A percentile compares a stretch with the other conserved stretches of the same genome.
These are phyloP conservation scores for Ceraceosorus guamensis DNA, from an alignment of 1,284 basidiomycete genomes.

Conservation along the genomic window DNA sequence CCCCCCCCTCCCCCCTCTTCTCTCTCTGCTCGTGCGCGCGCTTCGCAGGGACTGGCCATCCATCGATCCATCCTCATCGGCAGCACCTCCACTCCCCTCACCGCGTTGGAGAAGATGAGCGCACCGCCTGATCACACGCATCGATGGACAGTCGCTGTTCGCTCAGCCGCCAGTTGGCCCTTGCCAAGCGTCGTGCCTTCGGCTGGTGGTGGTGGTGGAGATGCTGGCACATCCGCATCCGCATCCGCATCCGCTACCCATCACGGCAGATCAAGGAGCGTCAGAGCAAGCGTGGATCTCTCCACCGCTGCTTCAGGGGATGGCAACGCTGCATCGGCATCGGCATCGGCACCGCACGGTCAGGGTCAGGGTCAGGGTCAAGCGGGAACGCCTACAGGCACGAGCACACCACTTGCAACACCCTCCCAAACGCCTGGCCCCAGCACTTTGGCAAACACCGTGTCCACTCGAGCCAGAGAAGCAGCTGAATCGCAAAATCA, in stretches of 20 bases:
- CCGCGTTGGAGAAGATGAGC: conserved; percentile 64
- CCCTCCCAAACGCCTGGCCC: background rate
- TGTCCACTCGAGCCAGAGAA: conserved; percentile 39
- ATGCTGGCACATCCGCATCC: conserved; percentile 1
- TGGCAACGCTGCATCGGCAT: too few relatives aligned
- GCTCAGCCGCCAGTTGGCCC: conserved; percentile 54
- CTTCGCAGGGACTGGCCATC: conserved; percentile 54
- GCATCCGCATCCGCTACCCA: background rate
- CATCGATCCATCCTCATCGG: conserved; percentile 90
- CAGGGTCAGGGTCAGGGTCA: background rate
- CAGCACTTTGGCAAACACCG: conserved; percentile 7
- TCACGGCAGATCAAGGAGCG: too few relatives aligned
- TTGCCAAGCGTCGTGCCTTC: conserved; percentile 45
- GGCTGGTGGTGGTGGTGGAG: conserved; percentile 10
- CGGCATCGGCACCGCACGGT: background rate
- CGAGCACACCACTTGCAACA: too few relatives aligned
- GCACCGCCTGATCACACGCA: conserved; percentile 74
- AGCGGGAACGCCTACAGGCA: background rate
- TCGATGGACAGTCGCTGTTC: conserved; percentile 90
- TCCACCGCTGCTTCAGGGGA: too few relatives aligned
- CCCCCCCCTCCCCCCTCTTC: too few relatives aligned
- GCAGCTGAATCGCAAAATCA: conserved; percentile 7
- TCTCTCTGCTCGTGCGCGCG: too few relatives aligned
- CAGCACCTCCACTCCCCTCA: conserved; percentile 79
- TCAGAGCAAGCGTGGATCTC: too few relatives aligned